Evolutionary conservation across 2,329 filamentous ascomycete species (phyloP), one percentile per base, ranked within the genome.

Genomic region (Tolypocladium album): DNA sequence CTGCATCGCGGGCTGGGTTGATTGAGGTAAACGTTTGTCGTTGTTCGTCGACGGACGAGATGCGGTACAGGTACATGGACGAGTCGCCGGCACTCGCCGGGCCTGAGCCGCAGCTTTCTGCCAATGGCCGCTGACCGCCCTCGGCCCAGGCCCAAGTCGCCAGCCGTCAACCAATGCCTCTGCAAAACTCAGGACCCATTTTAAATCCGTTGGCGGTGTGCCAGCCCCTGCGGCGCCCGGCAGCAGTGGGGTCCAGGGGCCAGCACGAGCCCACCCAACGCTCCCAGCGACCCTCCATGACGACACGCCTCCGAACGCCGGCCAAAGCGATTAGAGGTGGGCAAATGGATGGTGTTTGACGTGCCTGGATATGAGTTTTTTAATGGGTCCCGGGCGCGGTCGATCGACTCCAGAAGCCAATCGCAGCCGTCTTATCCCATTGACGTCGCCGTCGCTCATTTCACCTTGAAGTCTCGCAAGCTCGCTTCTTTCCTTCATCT

Each of bases 1-100:
- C 67, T 72, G 72, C 73, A 75, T 75, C 57, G 63, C 65, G 57
- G 36, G 57, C 58, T 60, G 40, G 22, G 4, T 17, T 15, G 8
- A 17, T 39, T 24, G 22, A 34, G 55, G 3, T 8, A 11, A 36
- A 58, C 59, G 57, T 60, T 62, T 13, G 59, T 55, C 24, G 17
- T n/a, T 38, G 4, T n/a, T 15, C 20, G 45, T 22, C n/a, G 52
- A 43, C 11, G 50, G 2, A 3, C n/a, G n/a, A n/a, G n/a, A n/a
- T n/a, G n/a, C n/a, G n/a, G n/a, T n/a, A n/a, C n/a, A n/a, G n/a
- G n/a, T n/a, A n/a, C n/a, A n/a, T n/a, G n/a, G n/a, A n/a, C n/a
- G n/a, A n/a, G n/a, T 42, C 40, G 40, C 4, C 15, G 40, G 15
- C n/a, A 42, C 3, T 7, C 17, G 40, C 11, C 17, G 40, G 6